phyloP scores from a whole-genome alignment of 768 basidiomycete genomes.

The Auricularia auricula-judae region DNA sequence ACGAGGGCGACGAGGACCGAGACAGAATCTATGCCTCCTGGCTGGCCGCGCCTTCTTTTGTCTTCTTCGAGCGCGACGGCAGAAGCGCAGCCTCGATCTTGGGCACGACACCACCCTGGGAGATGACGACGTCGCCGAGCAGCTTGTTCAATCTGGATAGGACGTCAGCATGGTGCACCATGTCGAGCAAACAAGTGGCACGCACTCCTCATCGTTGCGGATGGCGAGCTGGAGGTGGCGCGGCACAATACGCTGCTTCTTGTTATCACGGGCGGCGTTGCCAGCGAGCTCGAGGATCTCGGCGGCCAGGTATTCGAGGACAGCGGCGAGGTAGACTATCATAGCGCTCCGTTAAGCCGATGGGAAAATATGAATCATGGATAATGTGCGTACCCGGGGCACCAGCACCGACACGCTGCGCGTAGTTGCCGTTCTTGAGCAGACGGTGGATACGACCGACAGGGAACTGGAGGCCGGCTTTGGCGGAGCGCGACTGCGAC shows the following conservation, averaged over 20 bases:
- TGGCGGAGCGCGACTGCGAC: conserved; percentile 55
- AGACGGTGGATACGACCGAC: conserved; percentile 77
- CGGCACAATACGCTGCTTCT: conserved; percentile 75
- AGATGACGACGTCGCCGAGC: conserved; percentile 54
- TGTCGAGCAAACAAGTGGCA: conserved; percentile 5
- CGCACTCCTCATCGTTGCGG: conserved; percentile 63
- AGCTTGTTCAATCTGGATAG: conserved; percentile 41
- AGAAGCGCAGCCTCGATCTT: conserved; percentile 38
- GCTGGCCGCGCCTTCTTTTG: not conserved
- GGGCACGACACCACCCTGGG: conserved; percentile 65
- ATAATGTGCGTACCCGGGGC: conserved; percentile 39
- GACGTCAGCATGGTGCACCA: not conserved
- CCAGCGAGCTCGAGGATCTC: conserved; percentile 84
- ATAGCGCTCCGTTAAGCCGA: conserved; percentile 1
- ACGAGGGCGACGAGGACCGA: too few relatives aligned
- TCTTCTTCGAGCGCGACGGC: conserved; percentile 11
- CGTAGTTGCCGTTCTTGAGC: conserved; percentile 64
- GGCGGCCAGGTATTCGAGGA: conserved; percentile 78
- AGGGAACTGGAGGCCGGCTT: conserved; percentile 60
- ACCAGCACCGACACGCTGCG: conserved; percentile 56
- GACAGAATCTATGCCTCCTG: too few relatives aligned
- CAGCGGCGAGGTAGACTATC: conserved; percentile 71
- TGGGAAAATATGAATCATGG: not conserved
- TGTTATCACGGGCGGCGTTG: conserved; percentile 67
- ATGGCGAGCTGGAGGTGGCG: conserved; percentile 68